Base-by-base conservation (phyloP, 805 yeast species). In the Grigorovia yakushimaensis region DNA sequence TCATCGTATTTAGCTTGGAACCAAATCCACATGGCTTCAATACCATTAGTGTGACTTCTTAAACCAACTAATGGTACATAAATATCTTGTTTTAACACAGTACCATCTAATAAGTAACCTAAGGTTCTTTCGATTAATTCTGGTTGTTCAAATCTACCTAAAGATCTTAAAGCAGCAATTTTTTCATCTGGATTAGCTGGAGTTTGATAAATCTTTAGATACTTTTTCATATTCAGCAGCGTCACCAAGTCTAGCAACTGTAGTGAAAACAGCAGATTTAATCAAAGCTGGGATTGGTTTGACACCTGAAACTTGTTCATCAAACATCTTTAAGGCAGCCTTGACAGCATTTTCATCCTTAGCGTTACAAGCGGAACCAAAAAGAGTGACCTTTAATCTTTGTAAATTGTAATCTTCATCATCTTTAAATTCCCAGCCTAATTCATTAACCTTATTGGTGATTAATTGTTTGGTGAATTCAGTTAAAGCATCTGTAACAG, bases 21-120 rank as follows among this genome's bases (percentile, higher is more conserved):
- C 95, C 96, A 91, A n/a, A 59, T 48, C 86, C 88, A 89, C 53
- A 82, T 67, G 10, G 78, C 74, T 54, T 77, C 77, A 49, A 82
- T 71, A 69, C 95, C 95, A 38, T 68, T 71, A 49, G 68, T 73
- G 58, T 80, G 80, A 17, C 74, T 60, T 57, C 82, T 72, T 70
- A 87, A 69, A 38, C 91, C 88, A 50, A 70, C 77, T 77, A 89
- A 72, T 53, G 95, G 93, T 54, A 79, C 73, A 68, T 79, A 79
- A 48, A 83, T 74, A 62, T 85, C 94, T 70, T 85, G 93, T 54
- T 78, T 76, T 51, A 84, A 71, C 41, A 72, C 69, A 42, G 79
- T 66, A 37, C 82, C 81, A 51, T 81, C 77, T 52, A 82, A 73
- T 53, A 81, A 63, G 59, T 73, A 71, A 5, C 67, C 73, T 24